phyloP scores from a whole-genome alignment of 495 filamentous ascomycete genomes.

The Neurospora pannonica region DNA sequence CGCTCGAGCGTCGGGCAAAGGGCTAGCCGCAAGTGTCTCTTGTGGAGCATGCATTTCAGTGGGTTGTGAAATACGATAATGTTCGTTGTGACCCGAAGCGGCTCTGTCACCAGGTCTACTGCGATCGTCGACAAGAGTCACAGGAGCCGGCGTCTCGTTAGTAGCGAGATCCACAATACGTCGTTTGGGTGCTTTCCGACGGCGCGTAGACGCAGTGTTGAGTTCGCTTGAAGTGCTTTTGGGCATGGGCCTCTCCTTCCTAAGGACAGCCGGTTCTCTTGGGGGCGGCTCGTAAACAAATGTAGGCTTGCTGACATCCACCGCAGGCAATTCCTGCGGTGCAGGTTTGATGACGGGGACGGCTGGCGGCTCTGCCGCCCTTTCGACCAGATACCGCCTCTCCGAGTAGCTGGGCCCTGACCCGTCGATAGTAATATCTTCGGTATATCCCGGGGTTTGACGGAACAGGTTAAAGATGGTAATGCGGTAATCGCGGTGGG shows the following conservation, averaged over 20 bases:
- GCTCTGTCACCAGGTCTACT: constrained; percentile 1
- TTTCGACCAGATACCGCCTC: constrained; percentile 74
- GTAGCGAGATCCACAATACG: constrained; percentile 77
- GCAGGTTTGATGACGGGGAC: constrained; percentile 66
- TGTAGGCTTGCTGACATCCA: constrained; percentile 55
- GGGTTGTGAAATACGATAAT: constrained; percentile 37
- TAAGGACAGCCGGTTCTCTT: constrained; percentile 37
- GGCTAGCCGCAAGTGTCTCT: constrained; percentile 18
- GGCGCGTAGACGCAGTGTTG: constrained; percentile 41
- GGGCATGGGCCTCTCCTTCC: constrained; percentile 38
- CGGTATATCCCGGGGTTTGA: constrained; percentile 77
- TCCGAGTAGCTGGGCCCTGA: constrained; percentile 74
- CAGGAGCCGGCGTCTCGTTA: constrained; percentile 40
- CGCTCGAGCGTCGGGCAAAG: constrained; percentile 17
- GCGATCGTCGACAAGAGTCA: constrained; percentile 17
- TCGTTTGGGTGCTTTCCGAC: constrained; percentile 50
- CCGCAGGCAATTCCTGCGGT: constrained; percentile 46
- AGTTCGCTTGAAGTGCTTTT: constrained; percentile 40
- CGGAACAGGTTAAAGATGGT: constrained; percentile 96
- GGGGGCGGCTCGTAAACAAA: constrained; percentile 40
- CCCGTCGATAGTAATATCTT: constrained; percentile 84
- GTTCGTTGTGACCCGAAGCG: constrained; percentile 16
- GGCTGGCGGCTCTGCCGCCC: constrained; percentile 60
- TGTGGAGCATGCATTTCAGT: constrained; percentile 19
- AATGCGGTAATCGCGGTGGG: constrained; percentile 74